Evolutionary conservation across 352 stramenopile genomes (phyloP).

Genomic region (Phytophthora citricola): DNA sequence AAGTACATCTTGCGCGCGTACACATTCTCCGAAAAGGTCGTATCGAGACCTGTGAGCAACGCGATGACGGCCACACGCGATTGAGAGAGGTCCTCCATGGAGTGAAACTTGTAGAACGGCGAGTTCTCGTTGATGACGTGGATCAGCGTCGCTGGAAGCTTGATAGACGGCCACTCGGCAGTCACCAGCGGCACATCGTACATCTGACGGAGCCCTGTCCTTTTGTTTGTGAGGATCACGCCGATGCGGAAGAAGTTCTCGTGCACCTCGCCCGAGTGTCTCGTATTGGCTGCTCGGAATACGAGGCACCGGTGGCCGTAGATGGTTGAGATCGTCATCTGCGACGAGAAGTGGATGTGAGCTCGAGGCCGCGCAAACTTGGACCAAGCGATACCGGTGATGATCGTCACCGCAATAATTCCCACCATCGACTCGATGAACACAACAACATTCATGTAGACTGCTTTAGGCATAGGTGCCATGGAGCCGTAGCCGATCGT

Average conservation of each 20-base stretch:
- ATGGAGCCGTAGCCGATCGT: conserved; percentile 87
- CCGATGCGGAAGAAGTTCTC: conserved; percentile 87
- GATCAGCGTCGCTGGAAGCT: conserved; percentile 81
- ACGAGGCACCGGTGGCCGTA: conserved; percentile 81
- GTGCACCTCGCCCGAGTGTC: conserved; percentile 80
- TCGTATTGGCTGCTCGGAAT: conserved; percentile 82
- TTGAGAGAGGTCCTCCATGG: conserved; percentile 70
- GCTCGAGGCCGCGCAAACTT: conserved; percentile 83
- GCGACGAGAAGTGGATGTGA: conserved; percentile 84
- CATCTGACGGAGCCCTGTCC: conserved; percentile 79
- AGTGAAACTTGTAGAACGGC: conserved; percentile 82
- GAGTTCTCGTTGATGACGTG: conserved; percentile 84
- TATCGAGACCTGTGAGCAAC: conserved; percentile 84
- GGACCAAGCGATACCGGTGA: conserved; percentile 86
- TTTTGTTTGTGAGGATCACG: conserved; percentile 85
- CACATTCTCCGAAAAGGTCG: conserved; percentile 86
- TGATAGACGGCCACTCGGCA: conserved; percentile 84
- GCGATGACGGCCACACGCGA: conserved; percentile 81
- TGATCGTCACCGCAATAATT: conserved; percentile 83
- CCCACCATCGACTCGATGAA: conserved; percentile 78
- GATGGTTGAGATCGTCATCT: conserved; percentile 72
- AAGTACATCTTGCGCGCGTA: conserved; percentile 91
- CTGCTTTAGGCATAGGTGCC: conserved; percentile 45
- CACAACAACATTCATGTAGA: conserved; percentile 85
- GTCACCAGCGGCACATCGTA: conserved; percentile 86